These are phyloP conservation scores for Triticum aestivum DNA, from an alignment of 176 grass and related monocot species.

Conservation along the genomic window DNA sequence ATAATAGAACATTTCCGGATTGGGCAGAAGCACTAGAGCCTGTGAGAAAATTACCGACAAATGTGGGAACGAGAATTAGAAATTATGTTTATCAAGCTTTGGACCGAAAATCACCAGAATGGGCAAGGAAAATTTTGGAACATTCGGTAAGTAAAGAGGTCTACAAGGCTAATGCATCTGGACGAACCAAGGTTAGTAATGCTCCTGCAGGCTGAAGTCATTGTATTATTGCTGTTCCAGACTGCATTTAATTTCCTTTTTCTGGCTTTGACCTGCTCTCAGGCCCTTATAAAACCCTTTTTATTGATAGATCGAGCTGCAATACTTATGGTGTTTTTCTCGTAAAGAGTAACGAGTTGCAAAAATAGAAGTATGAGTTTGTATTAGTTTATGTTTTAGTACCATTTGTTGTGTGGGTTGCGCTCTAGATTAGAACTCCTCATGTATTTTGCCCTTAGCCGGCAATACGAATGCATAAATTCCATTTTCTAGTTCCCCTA, in stretches of 20 bases:
- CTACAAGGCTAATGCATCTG: slow-evolving; percentile 97
- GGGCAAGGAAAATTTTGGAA: slow-evolving; percentile 88
- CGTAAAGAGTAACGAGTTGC: neutral
- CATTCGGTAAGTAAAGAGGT: slow-evolving; percentile 96
- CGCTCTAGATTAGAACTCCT: neutral
- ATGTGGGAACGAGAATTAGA: slow-evolving; percentile 98
- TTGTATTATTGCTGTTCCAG: neutral
- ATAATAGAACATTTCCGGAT: slow-evolving; percentile 64
- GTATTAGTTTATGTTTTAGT: neutral
- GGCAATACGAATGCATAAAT: neutral
- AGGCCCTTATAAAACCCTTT: neutral
- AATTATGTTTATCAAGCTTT: slow-evolving; percentile 90
- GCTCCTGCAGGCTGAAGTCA: neutral
- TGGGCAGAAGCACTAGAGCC: slow-evolving; percentile 89
- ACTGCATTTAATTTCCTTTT: neutral
- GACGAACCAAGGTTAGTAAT: slow-evolving; percentile 84
- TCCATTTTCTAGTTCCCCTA: slow-evolving; percentile 2
- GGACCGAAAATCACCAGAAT: slow-evolving; percentile 82
- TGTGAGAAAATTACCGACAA: slow-evolving; percentile 92
- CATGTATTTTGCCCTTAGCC: neutral
- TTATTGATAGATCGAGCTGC: neutral
- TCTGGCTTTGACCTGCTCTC: neutral
- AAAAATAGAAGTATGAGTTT: neutral
- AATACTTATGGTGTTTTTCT: neutral
- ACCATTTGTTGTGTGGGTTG: neutral